Evolutionary conservation across 176 grass and related monocot species (phyloP).

Genomic region (Bolboschoenus planiculmis): DNA sequence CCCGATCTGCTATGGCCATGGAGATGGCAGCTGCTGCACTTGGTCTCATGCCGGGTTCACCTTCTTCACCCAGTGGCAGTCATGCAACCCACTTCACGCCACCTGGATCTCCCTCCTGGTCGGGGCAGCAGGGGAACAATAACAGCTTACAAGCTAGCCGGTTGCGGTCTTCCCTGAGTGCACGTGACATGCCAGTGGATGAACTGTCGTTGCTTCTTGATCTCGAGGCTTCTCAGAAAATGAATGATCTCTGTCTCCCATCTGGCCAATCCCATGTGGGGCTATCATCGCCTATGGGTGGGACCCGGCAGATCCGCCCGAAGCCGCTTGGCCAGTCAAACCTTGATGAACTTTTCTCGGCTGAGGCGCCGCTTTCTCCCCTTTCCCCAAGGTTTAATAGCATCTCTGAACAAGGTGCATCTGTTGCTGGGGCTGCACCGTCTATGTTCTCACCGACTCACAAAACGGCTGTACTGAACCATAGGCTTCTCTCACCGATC

Average conservation of each 20-base stretch:
- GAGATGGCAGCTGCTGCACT: constrained; percentile 65
- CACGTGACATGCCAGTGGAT: constrained; percentile 58
- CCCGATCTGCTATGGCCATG: constrained; percentile 54
- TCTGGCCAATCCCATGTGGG: constrained; percentile 10
- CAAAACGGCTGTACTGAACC: constrained; percentile 69
- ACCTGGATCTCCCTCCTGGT: constrained; percentile 28
- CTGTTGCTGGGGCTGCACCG: not conserved
- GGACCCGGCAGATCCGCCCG: constrained; percentile 29
- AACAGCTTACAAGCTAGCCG: constrained; percentile 65
- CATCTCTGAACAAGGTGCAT: constrained; percentile 40
- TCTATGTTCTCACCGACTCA: constrained; percentile 57
- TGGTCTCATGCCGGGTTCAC: constrained; percentile 51
- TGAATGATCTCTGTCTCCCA: constrained; percentile 52
- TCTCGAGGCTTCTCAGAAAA: constrained; percentile 45
- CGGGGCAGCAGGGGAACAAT: constrained; percentile 24
- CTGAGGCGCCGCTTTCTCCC: constrained; percentile 45
- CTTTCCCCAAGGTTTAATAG: constrained; percentile 52
- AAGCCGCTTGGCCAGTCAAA: constrained; percentile 42
- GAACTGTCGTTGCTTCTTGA: constrained; percentile 53
- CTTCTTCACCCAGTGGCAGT: constrained; percentile 38
- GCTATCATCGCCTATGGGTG: constrained; percentile 14
- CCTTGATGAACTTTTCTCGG: constrained; percentile 65
- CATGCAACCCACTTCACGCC: constrained; percentile 26
- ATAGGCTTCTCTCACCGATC: constrained; percentile 54
- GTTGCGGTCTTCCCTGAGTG: constrained; percentile 73